These are phyloP conservation scores for Coemansia sp. DNA, from an alignment of 192 early-diverging fungal species.

Conservation along the genomic window DNA sequence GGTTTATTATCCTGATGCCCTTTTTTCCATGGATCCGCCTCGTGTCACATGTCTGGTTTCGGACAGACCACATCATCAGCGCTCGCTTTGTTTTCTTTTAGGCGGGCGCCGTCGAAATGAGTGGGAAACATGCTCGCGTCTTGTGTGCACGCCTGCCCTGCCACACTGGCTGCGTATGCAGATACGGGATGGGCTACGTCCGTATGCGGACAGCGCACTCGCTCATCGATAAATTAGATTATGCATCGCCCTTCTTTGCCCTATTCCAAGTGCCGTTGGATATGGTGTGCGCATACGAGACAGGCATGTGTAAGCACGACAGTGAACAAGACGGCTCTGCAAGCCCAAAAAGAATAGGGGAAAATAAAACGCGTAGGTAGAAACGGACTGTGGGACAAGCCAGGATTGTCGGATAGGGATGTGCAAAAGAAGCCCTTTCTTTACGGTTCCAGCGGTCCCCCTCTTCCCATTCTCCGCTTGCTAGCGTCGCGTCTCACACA, in stretches of 20 bases:
- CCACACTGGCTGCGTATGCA: background rate
- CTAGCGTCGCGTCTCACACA: background rate
- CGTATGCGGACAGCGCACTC: too few species aligned
- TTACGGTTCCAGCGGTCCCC: slow-evolving; percentile 7
- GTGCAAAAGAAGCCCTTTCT: background rate
- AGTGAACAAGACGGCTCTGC: background rate
- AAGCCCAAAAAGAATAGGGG: background rate
- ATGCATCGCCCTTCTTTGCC: background rate
- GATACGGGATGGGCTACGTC: background rate
- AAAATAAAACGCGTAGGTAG: slow-evolving; percentile 5
- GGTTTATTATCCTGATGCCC: background rate
- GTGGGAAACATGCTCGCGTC: background rate
- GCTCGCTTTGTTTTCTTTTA: background rate
- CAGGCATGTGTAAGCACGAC: background rate
- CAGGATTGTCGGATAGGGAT: background rate
- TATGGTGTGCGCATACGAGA: background rate
- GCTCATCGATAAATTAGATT: background rate
- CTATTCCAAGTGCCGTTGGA: too few species aligned
- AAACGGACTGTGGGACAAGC: background rate
- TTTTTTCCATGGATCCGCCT: slow-evolving; percentile 1
- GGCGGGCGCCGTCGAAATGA: too few species aligned
- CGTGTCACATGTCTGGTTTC: slow-evolving; percentile 9
- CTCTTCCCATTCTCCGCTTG: background rate
- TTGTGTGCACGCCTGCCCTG: background rate
- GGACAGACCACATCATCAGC: background rate